Evolutionary conservation across 306 rosid genomes (phyloP).

Genomic region (Lathyrus oleraceus): DNA sequence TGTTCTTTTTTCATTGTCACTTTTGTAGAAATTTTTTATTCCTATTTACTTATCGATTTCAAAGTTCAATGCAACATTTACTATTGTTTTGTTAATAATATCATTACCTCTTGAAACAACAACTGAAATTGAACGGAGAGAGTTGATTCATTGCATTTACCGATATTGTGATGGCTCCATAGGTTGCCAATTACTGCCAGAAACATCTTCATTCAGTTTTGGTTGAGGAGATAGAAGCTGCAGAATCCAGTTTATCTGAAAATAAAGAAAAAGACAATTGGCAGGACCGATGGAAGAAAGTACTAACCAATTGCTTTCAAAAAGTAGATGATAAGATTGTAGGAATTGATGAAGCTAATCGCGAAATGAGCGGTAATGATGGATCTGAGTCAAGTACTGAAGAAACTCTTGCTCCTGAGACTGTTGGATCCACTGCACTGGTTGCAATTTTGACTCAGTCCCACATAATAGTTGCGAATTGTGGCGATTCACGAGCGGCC

Average conservation of each 20-base stretch:
- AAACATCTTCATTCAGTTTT: slow-evolving; percentile 62
- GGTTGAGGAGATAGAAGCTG: slow-evolving; percentile 60
- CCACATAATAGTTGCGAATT: slow-evolving; percentile 67
- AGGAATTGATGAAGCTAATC: slow-evolving; percentile 28
- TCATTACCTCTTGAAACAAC: neutral
- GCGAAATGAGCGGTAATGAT: slow-evolving; percentile 27
- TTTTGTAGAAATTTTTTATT: neutral
- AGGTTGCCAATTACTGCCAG: slow-evolving; percentile 83
- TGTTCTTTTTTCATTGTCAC: neutral
- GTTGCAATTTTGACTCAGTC: slow-evolving; percentile 62
- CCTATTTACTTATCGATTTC: neutral
- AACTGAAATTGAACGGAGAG: neutral
- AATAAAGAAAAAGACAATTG: slow-evolving; percentile 35
- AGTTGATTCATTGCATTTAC: slow-evolving; percentile 23
- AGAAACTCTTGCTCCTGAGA: slow-evolving; percentile 58
- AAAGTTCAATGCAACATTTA: neutral
- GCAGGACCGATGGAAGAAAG: slow-evolving; percentile 63
- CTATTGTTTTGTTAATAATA: neutral
- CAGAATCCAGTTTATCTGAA: slow-evolving; percentile 37
- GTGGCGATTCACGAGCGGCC: slow-evolving; percentile 86
- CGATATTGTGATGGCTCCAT: slow-evolving; percentile 23
- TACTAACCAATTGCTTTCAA: slow-evolving; percentile 58
- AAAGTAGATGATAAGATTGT: slow-evolving; percentile 70
- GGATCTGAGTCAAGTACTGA: slow-evolving; percentile 37
- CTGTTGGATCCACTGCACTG: slow-evolving; percentile 82